A percentile compares a stretch with the other conserved stretches of the same genome.
Conservation (phyloP, 257 asterid species). For the Forsythia viridissima region DNA sequence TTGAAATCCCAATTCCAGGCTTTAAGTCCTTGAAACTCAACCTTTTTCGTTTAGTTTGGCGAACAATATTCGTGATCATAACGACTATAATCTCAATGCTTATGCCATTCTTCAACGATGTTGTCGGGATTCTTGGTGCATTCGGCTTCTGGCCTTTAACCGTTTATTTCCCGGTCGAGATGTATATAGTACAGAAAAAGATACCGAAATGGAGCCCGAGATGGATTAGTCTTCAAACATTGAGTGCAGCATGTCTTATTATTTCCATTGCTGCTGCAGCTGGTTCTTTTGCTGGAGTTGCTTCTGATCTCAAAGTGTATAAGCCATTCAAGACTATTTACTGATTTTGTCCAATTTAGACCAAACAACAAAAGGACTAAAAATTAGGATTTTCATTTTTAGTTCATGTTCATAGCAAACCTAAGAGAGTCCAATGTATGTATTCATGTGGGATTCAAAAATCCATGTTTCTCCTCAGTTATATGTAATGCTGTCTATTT, state of each 20-base stretch:
- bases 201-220: slow-evolving; percentile 30
- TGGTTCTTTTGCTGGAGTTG: slow-evolving; percentile 37
- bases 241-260: slow-evolving; percentile 30
- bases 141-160: slow-evolving; percentile 40
- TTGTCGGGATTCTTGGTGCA: slow-evolving; percentile 34
- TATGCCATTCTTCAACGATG: slow-evolving; percentile 38
- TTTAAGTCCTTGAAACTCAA: slow-evolving; percentile 22
- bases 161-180: slow-evolving; percentile 34
- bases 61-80: slow-evolving; percentile 27
- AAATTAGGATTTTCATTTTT: slow-evolving; percentile 23
- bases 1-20: slow-evolving; percentile 16
- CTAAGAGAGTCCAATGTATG: slow-evolving; percentile 20
- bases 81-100: slow-evolving; percentile 33
- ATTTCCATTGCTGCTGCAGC: slow-evolving; percentile 35
- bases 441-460: slow-evolving; percentile 20
- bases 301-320: slow-evolving; percentile 22
- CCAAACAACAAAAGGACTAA: not conserved
- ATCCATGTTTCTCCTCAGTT: not conserved
- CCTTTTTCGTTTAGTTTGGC: slow-evolving; percentile 32
- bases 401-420: slow-evolving; percentile 27
- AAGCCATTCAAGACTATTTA: slow-evolving; percentile 24
- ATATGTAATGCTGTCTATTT: not conserved
- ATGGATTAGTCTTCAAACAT: slow-evolving; percentile 27
- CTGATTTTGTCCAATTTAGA: not conserved
- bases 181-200: slow-evolving; percentile 34